Evolutionary conservation across 192 early-diverging fungal species (phyloP).

Genomic region (Radiomyces spectabilis): DNA sequence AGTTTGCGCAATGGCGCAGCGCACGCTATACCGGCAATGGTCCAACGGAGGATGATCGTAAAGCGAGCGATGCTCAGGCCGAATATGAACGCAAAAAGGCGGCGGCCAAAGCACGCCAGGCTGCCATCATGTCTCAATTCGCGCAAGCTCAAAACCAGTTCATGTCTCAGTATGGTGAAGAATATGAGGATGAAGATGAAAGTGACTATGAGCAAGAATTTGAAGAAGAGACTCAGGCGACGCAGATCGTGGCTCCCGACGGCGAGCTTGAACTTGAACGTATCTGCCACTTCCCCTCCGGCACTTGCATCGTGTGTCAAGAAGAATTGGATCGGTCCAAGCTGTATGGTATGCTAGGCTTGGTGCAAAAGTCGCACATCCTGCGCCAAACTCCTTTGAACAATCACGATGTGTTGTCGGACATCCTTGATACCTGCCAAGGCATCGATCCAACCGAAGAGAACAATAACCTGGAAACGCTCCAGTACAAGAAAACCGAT

Average conservation of each 20-base stretch:
- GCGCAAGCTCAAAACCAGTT: constrained; percentile 80
- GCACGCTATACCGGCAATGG: background rate
- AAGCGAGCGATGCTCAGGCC: constrained; percentile 23
- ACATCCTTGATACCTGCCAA: constrained; percentile 18
- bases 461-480: background rate
- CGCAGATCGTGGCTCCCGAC: constrained; percentile 12
- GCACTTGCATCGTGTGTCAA: constrained; percentile 95
- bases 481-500: background rate
- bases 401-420: constrained; percentile 43
- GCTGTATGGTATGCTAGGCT: constrained; percentile 75
- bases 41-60: background rate
- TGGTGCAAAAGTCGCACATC: constrained; percentile 74
- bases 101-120: constrained; percentile 78
- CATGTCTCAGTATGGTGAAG: constrained; percentile 70
- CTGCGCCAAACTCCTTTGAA: constrained; percentile 65
- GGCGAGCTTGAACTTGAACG: constrained; percentile 30
- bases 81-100: constrained; percentile 74
- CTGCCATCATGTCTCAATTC: constrained; percentile 88
- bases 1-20: constrained; percentile 31
- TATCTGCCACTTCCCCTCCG: constrained; percentile 61
- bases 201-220: constrained; percentile 41
- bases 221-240: background rate
- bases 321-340: constrained; percentile 61
- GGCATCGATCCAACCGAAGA: constrained; percentile 1
- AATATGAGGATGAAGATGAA: constrained; percentile 48